Evolutionary conservation across 1,139 yeast species (phyloP).

Genomic region (Komagataea norvegica): DNA sequence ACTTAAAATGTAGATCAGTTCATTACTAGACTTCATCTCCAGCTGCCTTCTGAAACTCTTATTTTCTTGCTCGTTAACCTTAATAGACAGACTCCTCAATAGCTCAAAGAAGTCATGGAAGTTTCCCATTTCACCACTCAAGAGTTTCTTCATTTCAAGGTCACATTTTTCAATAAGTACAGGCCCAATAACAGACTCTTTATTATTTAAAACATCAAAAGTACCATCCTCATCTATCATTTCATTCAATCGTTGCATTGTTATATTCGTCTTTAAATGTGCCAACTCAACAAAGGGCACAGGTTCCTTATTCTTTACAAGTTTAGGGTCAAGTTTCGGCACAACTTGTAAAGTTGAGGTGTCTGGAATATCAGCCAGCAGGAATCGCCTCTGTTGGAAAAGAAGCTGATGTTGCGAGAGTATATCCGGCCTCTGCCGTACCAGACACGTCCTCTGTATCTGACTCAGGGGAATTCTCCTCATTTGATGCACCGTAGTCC

Average conservation of each 20-base stretch:
- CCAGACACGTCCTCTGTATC: background rate
- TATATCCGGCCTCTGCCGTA: background rate
- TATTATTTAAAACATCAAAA: background rate
- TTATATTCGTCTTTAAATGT: background rate
- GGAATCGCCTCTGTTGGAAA: background rate
- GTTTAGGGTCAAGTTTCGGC: too few relatives aligned
- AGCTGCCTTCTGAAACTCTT: background rate
- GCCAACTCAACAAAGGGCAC: background rate
- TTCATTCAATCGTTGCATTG: conserved; percentile 1
- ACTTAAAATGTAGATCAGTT: conserved; percentile 1
- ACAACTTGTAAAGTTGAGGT: too few relatives aligned
- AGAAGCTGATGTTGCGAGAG: background rate
- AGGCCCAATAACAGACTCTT: background rate
- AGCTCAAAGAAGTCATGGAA: conserved; percentile 1
- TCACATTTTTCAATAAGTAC: conserved; percentile 4
- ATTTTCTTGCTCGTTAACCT: background rate
- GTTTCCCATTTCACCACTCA: background rate
- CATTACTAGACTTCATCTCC: background rate
- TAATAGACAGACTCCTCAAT: background rate
- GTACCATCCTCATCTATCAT: conserved; percentile 1
- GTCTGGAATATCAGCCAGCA: background rate
- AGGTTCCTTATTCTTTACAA: too few relatives aligned
- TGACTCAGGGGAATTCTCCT: background rate
- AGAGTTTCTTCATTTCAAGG: conserved; percentile 1
- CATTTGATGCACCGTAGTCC: too few relatives aligned